These are phyloP conservation scores for Lentinula raphanica DNA, from an alignment of 768 basidiomycete genomes.

Conservation along the genomic window DNA sequence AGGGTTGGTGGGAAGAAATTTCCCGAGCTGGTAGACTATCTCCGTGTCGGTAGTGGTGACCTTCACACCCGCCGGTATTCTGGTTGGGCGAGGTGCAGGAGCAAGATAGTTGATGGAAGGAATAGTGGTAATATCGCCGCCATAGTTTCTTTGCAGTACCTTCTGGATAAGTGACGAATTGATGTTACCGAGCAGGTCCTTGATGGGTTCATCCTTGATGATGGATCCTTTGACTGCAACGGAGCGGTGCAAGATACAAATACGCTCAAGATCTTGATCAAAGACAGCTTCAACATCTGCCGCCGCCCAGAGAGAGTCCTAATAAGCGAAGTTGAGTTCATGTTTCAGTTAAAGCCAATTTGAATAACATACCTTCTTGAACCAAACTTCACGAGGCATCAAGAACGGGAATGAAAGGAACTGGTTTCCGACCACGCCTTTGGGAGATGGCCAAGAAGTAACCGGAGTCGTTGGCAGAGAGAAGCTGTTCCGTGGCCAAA, in stretches of 20 bases:
- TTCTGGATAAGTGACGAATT: slow-evolving; percentile 71
- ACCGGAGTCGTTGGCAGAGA: slow-evolving; percentile 89
- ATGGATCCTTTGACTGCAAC: slow-evolving; percentile 87
- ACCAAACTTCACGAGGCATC: slow-evolving; percentile 96
- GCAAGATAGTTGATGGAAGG: slow-evolving; percentile 84
- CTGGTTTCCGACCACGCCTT: slow-evolving; percentile 95
- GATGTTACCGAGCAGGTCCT: slow-evolving; percentile 86
- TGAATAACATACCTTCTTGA: slow-evolving; percentile 76
- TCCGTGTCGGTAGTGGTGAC: slow-evolving; percentile 36
- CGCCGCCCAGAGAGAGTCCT: slow-evolving; percentile 97
- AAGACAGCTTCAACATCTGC: slow-evolving; percentile 99
- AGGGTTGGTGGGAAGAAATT: slow-evolving; percentile 49
- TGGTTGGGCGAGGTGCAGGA: slow-evolving; percentile 30
- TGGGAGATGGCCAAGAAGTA: slow-evolving; percentile 96
- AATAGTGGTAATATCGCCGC: slow-evolving; percentile 65
- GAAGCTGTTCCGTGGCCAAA: slow-evolving; percentile 74
- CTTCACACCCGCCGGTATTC: slow-evolving; percentile 37
- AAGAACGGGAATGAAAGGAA: slow-evolving; percentile 94
- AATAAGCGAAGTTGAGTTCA: slow-evolving; percentile 11
- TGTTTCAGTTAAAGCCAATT: background rate
- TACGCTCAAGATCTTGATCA: slow-evolving; percentile 97
- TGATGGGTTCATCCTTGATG: slow-evolving; percentile 90
- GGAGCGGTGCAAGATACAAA: slow-evolving; percentile 96
- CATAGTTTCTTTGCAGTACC: slow-evolving; percentile 74
- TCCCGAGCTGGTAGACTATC: slow-evolving; percentile 47